Evolutionary conservation across 805 yeast genomes (phyloP).

Genomic region (Candida pseudofarinosa): DNA sequence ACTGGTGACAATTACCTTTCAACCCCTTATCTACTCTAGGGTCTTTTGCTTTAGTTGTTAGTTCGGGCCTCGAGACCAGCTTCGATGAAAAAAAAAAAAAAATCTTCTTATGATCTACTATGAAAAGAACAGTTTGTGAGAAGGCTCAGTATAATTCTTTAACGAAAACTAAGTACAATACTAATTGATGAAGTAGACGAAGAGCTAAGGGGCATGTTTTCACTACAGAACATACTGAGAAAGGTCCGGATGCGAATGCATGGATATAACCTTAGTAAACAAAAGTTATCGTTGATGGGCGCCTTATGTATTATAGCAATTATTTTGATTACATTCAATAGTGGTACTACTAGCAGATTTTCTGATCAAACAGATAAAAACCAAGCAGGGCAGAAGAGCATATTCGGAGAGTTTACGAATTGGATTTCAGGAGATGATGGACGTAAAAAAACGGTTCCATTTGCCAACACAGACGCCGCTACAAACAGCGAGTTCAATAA

Average conservation of each 20-base stretch:
- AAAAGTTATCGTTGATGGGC: neutral
- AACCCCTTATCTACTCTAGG: no score
- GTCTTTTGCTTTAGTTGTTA: no score
- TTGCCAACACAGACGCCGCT: conserved; percentile 10
- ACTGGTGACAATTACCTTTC: no score
- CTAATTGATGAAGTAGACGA: neutral
- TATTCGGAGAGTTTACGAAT: neutral
- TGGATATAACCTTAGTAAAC: neutral
- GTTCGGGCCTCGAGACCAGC: no score
- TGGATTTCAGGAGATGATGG: neutral
- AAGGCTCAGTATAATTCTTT: no score
- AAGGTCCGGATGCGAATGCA: neutral
- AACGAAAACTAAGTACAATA: no score
- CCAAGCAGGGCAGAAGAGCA: neutral
- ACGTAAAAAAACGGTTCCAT: conserved; percentile 8
- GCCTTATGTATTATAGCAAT: neutral
- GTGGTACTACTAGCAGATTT: neutral
- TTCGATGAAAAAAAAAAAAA: no score
- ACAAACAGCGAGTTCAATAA: conserved; percentile 6
- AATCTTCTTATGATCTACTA: no score
- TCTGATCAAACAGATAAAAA: neutral
- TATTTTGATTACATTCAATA: neutral
- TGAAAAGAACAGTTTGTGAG: no score
- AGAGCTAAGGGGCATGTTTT: neutral
- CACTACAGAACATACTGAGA: neutral